A percentile compares a stretch with the other conserved stretches of the same genome.
These are phyloP conservation scores for Cordyceps tenuipes DNA, from an alignment of 2,329 filamentous ascomycete genomes.

Conservation along the genomic window DNA sequence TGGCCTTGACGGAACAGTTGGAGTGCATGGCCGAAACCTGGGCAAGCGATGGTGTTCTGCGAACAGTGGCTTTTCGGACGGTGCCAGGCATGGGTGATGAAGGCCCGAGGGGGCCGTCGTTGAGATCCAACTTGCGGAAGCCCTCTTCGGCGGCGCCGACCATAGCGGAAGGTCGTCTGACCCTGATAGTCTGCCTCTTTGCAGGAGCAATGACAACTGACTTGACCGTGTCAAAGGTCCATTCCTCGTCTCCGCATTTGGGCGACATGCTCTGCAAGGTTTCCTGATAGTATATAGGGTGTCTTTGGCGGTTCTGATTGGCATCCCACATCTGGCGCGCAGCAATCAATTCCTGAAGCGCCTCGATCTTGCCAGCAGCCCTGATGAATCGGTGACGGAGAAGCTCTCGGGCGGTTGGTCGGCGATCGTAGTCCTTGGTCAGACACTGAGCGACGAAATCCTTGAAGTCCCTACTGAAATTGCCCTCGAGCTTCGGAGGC, in stretches of 20 bases:
- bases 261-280: conserved; percentile 67
- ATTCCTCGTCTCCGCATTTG: conserved; percentile 68
- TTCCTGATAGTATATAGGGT: conserved; percentile 86
- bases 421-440: conserved; percentile 79
- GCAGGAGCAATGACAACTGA: conserved; percentile 44
- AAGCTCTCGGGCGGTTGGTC: conserved; percentile 79
- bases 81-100: conserved; percentile 47
- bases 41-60: conserved; percentile 38
- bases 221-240: conserved; percentile 93
- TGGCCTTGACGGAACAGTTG: conserved; percentile 33
- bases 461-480: conserved; percentile 84
- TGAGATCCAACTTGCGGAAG: conserved; percentile 51
- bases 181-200: conserved; percentile 43
- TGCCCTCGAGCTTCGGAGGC: conserved; percentile 74
- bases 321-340: conserved; percentile 77
- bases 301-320: conserved; percentile 57
- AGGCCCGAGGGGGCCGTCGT: conserved; percentile 50
- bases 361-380: conserved; percentile 78
- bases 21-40: conserved; percentile 23
- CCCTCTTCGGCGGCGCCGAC: conserved; percentile 53
- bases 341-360: conserved; percentile 77
- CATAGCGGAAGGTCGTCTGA: conserved; percentile 48
- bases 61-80: conserved; percentile 50
- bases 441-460: conserved; percentile 89
- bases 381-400: conserved; percentile 83